Evolutionary conservation across 2,329 filamentous ascomycete species (phyloP), one percentile per base, ranked within the genome.

Genomic region (Trichophyton mentagrophytes): DNA sequence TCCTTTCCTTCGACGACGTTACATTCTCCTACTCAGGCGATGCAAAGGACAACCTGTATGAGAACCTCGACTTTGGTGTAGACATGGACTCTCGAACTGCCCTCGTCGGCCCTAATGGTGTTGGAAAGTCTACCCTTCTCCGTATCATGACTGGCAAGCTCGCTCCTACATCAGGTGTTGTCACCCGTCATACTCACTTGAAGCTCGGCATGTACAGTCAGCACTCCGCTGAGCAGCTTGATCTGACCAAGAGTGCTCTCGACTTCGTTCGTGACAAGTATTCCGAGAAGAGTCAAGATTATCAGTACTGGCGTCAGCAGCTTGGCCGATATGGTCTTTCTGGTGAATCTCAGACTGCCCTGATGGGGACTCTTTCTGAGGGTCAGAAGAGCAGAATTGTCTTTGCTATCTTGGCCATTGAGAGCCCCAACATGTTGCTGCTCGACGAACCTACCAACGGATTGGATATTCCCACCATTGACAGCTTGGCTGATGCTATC

Each of bases 71-170:
- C 74, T 88, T 99, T 65, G 93, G 93, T 85, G 93, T 99, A 69
- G 95, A 99, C 77, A 99, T 99, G 93, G 93, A 99, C 80, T 96
- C 91, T 64, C 87, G 93, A 79, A 95, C 84, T 78, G 93, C 93
- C 87, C 90, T 99, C 67, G 92, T 95, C 74, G 93, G 93, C 71
- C 93, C 92, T 80, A 99, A 99, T 83, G 93, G 93, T 85, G 96
- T 93, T 72, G 93, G 93, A 71, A 99, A 99, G 86, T 97, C 93
- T 62, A 99, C 93, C 42, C 90, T 99, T 73, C 99, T 99, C 92
- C 92, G 93, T 67, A 91, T 95, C 73, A 99, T 99, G 87, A 97
- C 97, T 86, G 97, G 97, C 82, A 93, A 97, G 84, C 92, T 97
- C 60, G 90, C 86, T 36, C 88, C 93, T 51, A 96, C 89, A 49